Evolutionary conservation across 768 basidiomycete genomes (phyloP).

Genomic region (Hydnomerulius pinastri): DNA sequence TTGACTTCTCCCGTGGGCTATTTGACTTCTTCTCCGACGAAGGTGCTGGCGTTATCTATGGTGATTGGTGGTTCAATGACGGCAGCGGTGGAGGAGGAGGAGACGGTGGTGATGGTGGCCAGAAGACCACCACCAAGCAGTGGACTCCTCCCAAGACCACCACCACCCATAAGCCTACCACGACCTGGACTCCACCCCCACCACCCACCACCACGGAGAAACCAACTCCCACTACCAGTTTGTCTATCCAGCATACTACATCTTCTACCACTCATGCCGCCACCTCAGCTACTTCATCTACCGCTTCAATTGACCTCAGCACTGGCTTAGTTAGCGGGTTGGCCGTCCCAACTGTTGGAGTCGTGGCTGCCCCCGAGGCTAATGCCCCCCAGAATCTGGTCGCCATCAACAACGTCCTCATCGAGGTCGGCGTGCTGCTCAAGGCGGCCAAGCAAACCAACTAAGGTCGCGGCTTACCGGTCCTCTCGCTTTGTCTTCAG

Average conservation of each 20-base stretch:
- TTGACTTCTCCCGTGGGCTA: constrained; percentile 69
- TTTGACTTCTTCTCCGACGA: constrained; percentile 60
- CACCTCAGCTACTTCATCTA: constrained; percentile 20
- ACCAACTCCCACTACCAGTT: constrained; percentile 16
- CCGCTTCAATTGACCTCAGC: constrained; percentile 18
- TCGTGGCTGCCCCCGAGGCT: constrained; percentile 33
- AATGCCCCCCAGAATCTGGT: constrained; percentile 36
- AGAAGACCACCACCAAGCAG: constrained; percentile 16
- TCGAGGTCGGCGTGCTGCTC: constrained; percentile 33
- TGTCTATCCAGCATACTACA: constrained; percentile 25
- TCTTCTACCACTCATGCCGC: constrained; percentile 13
- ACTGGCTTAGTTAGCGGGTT: constrained; percentile 27
- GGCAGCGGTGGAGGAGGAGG: constrained; percentile 33
- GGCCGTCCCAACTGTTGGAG: constrained; percentile 21
- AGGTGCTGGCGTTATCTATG: constrained; percentile 56
- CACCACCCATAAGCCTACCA: constrained; percentile 13
- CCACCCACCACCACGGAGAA: constrained; percentile 26
- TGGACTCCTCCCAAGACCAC: constrained; percentile 19
- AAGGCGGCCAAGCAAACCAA: background rate
- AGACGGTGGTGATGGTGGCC: too few relatives aligned
- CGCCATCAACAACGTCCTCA: constrained; percentile 36
- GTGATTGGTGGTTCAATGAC: constrained; percentile 58
- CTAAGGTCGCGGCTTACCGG: constrained; percentile 2
- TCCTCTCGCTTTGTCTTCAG: background rate
- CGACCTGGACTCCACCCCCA: constrained; percentile 20